Conservation (phyloP, 768 basidiomycete species). For the Dioszegia crocea region DNA sequence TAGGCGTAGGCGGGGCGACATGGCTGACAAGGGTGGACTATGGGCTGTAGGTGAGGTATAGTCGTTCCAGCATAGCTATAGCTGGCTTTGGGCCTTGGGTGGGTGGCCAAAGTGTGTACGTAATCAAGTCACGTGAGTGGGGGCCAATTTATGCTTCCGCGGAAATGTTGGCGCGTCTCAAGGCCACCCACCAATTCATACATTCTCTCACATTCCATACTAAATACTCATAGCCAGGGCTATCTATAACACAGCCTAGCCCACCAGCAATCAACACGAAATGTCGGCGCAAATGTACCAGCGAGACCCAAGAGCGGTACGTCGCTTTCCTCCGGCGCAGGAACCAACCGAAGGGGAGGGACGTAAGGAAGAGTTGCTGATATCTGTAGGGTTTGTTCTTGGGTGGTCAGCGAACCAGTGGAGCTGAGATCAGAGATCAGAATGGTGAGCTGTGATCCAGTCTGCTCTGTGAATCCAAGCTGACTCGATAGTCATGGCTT, state of each 20-base stretch:
- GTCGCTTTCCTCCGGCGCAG: conserved; percentile 1
- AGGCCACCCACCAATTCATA: too few relatives aligned
- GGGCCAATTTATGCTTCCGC: not conserved
- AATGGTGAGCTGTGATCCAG: conserved; percentile 62
- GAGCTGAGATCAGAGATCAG: conserved; percentile 93
- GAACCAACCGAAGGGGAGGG: not conserved
- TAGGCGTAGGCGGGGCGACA: not conserved
- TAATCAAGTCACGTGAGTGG: not conserved
- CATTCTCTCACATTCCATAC: not conserved
- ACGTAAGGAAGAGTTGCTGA: conserved; percentile 4
- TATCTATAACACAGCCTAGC: not conserved
- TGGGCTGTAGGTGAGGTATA: not conserved
- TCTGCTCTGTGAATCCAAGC: conserved; percentile 5
- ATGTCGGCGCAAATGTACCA: conserved; percentile 51
- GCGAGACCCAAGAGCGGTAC: conserved; percentile 49
- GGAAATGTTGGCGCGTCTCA: not conserved
- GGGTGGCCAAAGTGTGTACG: not conserved
- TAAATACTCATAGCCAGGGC: too few relatives aligned
- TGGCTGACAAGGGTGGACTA: not conserved
- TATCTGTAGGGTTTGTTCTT: conserved; percentile 68
- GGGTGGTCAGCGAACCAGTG: conserved; percentile 87
- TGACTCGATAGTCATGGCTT: conserved; percentile 71
- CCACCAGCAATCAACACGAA: not conserved
- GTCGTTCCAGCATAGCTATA: not conserved
- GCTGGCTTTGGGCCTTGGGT: too few relatives aligned